Evolutionary conservation across 2,329 filamentous ascomycete genomes (phyloP), one percentile per base, ranked within the genome.

Genomic region (Huntiella savannae): DNA sequence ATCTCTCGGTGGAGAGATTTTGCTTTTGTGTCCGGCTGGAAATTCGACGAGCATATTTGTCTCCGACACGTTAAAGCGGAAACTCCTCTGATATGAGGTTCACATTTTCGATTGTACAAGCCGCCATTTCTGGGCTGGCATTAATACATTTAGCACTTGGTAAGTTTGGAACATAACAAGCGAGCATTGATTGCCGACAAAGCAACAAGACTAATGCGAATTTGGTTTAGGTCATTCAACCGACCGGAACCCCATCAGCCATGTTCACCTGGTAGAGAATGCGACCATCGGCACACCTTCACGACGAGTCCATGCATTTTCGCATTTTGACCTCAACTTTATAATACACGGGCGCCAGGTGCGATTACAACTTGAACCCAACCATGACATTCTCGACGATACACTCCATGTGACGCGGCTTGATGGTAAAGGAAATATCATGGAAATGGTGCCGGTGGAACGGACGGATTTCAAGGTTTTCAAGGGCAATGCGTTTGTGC

Each of bases 311-410:
- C 79, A 91, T 57, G 78, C 86, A 42, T 67, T 82, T 48, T 88
- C 86, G 11, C 67, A 75, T 16, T 98, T 98, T 60, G 83, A 94
- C 55, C 66, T 98, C 51, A 78, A 75, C 28, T 95, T 98, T 59
- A 68, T 75, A 48, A 65, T 94, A 33, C 76, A 82, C 56, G 66
- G 73, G 50, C 72, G 86, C 52, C 73, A 76, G 53, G 68, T 96
- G 55, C 83, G 85, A 53, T 71, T 98, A 45, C 71, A 74, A 47
- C 71, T 98, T 42, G 78, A 91, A 58, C 91, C 91, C 3, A 96
- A 96, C 59, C 76, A 93, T 64, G 84, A 96, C 62, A 77, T 96
- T 49, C 68, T 98, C 40, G 73, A 79, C 46, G 72, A 85, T 12
- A 77, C 80, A 54, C 81, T 87, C 6, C 73, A 71, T 43, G 67